phyloP scores from a whole-genome alignment of 2,329 filamentous ascomycete genomes.

The Curvularia sp. region DNA sequence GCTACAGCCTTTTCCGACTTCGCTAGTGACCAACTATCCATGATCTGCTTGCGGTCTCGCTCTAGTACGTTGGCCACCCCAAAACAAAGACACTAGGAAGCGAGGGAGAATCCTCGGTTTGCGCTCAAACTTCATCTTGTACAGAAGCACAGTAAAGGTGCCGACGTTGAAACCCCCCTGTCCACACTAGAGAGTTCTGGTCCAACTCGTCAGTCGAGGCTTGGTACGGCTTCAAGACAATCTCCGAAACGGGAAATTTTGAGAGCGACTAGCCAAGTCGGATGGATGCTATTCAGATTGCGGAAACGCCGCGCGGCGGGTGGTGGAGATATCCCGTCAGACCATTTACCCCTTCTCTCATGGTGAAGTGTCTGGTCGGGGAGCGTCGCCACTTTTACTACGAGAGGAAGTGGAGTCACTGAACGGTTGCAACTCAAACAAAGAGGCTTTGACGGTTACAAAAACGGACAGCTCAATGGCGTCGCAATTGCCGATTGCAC shows the following conservation, averaged over 20 bases:
- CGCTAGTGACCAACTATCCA: neutral
- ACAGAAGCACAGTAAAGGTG: neutral
- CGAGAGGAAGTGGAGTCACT: neutral
- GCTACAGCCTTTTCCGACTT: neutral
- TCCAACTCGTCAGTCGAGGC: neutral
- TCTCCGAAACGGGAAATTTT: neutral
- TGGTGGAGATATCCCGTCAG: neutral
- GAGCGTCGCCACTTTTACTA: neutral
- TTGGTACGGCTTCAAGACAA: neutral
- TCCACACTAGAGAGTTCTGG: neutral
- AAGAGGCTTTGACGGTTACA: neutral
- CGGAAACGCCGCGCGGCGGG: neutral
- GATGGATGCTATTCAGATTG: neutral
- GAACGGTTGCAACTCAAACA: neutral
- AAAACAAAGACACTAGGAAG: neutral
- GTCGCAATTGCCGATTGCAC: neutral
- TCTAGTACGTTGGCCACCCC: too few relatives aligned
- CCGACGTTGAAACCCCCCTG: neutral
- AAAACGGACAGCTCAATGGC: neutral
- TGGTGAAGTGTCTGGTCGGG: neutral
- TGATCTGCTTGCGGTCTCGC: neutral
- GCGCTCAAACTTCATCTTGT: neutral
- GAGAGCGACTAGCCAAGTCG: neutral
- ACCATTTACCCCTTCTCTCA: neutral
- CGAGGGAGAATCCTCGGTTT: neutral